Conservation (phyloP, 2,329 filamentous ascomycete species). For the Fusarium setosum region DNA sequence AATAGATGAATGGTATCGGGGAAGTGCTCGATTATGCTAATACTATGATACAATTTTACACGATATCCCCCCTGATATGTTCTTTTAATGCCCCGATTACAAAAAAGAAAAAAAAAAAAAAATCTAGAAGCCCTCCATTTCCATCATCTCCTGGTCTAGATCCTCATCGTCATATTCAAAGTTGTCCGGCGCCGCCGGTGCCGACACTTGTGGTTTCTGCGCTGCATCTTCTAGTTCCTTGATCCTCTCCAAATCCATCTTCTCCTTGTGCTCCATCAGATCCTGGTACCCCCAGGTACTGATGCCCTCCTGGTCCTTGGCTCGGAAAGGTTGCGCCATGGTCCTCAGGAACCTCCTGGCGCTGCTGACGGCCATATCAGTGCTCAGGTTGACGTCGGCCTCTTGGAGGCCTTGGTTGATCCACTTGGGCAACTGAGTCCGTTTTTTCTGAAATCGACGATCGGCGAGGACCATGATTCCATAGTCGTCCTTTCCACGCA, state of each 20-base stretch:
- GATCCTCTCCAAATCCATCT: slow-evolving; percentile 76
- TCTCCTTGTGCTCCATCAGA: slow-evolving; percentile 81
- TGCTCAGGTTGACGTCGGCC: slow-evolving; percentile 88
- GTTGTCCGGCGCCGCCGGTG: slow-evolving; percentile 46
- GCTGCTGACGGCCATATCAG: slow-evolving; percentile 91
- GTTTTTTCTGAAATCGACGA: slow-evolving; percentile 91
- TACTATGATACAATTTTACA: slow-evolving; percentile 20
- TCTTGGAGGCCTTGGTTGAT: slow-evolving; percentile 90
- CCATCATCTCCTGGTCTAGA: slow-evolving; percentile 67
- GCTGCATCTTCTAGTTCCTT: slow-evolving; percentile 65
- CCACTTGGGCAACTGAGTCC: slow-evolving; percentile 93
- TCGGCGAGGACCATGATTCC: slow-evolving; percentile 99
- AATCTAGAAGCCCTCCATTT: slow-evolving; percentile 53
- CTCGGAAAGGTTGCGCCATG: slow-evolving; percentile 91
- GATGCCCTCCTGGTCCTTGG: slow-evolving; percentile 88
- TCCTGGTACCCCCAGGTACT: slow-evolving; percentile 91
- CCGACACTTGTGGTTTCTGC: slow-evolving; percentile 39
- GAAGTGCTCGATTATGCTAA: slow-evolving; percentile 11
- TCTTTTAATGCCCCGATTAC: background rate
- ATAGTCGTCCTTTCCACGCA: slow-evolving; percentile 97
- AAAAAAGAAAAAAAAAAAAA: background rate
- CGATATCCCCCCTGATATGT: slow-evolving; percentile 7
- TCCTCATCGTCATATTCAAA: slow-evolving; percentile 66
- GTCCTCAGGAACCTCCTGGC: slow-evolving; percentile 90
- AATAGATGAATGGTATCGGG: background rate